Percentiles rank a stretch among this genome's conserved stretches.
Evolutionary conservation across 805 yeast species (phyloP).

Genomic region (Metschnikowia colocasiae): DNA sequence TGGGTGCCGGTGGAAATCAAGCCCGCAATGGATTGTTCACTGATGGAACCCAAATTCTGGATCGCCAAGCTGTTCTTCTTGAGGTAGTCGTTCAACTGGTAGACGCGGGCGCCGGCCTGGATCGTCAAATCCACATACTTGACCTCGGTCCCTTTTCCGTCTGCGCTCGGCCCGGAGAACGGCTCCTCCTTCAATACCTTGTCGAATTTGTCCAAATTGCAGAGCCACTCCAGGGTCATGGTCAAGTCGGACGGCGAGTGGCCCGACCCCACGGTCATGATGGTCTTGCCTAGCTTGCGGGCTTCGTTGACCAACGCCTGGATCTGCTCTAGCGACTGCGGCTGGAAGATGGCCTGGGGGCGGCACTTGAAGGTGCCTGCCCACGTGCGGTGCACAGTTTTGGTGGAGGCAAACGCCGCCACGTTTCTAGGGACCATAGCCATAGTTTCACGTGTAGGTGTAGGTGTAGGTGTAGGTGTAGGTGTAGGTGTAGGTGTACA

Average conservation of each 20-base stretch:
- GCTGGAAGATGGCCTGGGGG: slow-evolving; percentile 81
- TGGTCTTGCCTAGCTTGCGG: slow-evolving; percentile 51
- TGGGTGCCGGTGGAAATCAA: slow-evolving; percentile 95
- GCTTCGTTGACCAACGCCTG: slow-evolving; percentile 66
- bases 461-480: too few relatives aligned
- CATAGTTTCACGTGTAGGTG: too few relatives aligned
- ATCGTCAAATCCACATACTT: slow-evolving; percentile 84
- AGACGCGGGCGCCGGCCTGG: slow-evolving; percentile 87
- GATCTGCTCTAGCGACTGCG: slow-evolving; percentile 65
- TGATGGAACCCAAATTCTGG: slow-evolving; percentile 89
- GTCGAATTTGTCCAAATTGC: slow-evolving; percentile 76
- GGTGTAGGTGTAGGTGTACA: not conserved
- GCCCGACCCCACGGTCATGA: slow-evolving; percentile 87
- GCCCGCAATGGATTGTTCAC: slow-evolving; percentile 94
- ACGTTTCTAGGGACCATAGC: slow-evolving; percentile 32
- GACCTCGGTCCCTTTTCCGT: slow-evolving; percentile 34
- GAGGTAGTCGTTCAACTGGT: slow-evolving; percentile 65
- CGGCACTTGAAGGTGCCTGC: slow-evolving; percentile 80
- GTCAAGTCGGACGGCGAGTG: slow-evolving; percentile 93
- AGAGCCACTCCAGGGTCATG: slow-evolving; percentile 82
- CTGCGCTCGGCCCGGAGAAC: slow-evolving; percentile 38
- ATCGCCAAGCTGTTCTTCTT: slow-evolving; percentile 67
- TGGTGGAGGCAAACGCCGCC: slow-evolving; percentile 36
- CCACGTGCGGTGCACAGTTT: slow-evolving; percentile 67
- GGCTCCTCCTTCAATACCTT: slow-evolving; percentile 47